These are phyloP conservation scores for Aegle marmelos DNA, from an alignment of 345 rosid genomes.

Conservation along the genomic window DNA sequence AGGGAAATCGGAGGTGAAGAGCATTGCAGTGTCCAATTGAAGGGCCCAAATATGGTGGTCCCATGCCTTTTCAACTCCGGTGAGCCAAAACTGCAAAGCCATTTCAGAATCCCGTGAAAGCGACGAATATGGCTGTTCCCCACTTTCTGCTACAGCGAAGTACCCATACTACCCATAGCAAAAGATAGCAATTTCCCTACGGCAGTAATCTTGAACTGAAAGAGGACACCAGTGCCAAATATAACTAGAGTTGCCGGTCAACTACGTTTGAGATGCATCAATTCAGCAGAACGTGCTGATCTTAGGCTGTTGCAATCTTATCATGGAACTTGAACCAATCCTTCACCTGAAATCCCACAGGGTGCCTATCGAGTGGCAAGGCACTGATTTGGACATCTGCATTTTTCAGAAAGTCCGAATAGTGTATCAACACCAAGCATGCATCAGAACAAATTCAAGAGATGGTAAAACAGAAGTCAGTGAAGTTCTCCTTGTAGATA, in stretches of 20 bases:
- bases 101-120: not conserved
- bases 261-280: not conserved
- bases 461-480: not conserved
- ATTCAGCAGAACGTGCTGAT: not conserved
- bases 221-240: not conserved
- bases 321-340: not conserved
- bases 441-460: not conserved
- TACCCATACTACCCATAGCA: no score
- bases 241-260: not conserved
- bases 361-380: not conserved
- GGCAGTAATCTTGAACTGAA: not conserved
- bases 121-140: no score
- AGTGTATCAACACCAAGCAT: not conserved
- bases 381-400: not conserved
- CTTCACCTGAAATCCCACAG: not conserved
- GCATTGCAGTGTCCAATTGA: no score
- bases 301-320: not conserved
- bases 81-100: not conserved
- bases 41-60: no score
- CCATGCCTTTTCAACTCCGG: not conserved
- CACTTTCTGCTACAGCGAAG: no score
- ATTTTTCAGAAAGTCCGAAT: not conserved
- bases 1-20: no score
- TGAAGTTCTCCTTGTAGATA: not conserved
- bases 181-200: not conserved